A percentile compares a stretch with the other conserved stretches of the same genome.
Evolutionary conservation across 495 filamentous ascomycete species (phyloP).

Genomic region (Podospora pseudopauciseta): DNA sequence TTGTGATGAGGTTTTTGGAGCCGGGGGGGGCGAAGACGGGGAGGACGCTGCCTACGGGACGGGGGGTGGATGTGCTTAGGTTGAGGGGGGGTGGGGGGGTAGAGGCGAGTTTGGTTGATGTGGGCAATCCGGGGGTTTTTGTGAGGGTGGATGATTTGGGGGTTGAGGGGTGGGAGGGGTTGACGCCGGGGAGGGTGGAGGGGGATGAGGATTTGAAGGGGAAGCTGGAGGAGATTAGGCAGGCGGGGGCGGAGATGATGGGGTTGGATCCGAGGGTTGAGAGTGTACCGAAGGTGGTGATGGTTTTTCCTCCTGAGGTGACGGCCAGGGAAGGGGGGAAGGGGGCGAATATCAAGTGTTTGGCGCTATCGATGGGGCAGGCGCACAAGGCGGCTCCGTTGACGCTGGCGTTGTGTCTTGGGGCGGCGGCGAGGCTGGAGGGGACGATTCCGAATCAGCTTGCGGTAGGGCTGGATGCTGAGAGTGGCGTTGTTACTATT

Average conservation of each 20-base stretch:
- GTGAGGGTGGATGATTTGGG: constrained; percentile 52
- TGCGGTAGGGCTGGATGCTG: constrained; percentile 21
- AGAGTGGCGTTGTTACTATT: constrained; percentile 43
- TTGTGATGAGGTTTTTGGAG: constrained; percentile 60
- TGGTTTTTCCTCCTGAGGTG: constrained; percentile 47
- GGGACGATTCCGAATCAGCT: constrained; percentile 47
- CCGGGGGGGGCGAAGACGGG: constrained; percentile 69
- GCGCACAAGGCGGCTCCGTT: constrained; percentile 63
- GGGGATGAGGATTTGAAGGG: constrained; percentile 43
- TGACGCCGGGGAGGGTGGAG: constrained; percentile 54
- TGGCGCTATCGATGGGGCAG: constrained; percentile 51
- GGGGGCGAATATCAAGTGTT: constrained; percentile 44
- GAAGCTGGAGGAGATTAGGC: constrained; percentile 58
- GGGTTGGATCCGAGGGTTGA: constrained; percentile 54
- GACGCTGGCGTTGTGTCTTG: constrained; percentile 59
- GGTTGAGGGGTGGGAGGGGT: constrained; percentile 36
- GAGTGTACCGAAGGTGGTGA: constrained; percentile 63
- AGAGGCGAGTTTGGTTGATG: constrained; percentile 49
- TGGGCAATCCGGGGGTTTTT: constrained; percentile 65
- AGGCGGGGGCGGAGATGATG: constrained; percentile 59
- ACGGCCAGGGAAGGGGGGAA: constrained; percentile 10
- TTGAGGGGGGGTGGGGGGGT: constrained; percentile 54
- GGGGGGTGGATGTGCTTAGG: constrained; percentile 50
- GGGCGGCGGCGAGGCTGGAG: constrained; percentile 51
- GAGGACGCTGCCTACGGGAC: constrained; percentile 60